Conservation (phyloP, 768 basidiomycete species). For the Termitomyces sp. region DNA sequence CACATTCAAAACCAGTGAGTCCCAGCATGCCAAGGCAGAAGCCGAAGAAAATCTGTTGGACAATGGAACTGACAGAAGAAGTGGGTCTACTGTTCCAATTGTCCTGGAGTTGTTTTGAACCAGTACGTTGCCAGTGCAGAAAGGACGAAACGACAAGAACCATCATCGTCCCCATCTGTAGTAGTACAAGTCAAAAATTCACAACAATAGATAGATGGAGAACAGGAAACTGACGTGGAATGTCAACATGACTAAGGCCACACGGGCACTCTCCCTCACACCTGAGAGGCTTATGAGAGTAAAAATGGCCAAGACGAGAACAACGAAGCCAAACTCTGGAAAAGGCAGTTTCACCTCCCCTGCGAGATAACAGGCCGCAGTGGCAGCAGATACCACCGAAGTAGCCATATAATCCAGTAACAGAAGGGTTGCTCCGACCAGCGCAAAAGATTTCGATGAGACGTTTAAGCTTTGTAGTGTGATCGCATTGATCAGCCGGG, state of each 20-base stretch:
- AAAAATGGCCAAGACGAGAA: slow-evolving; percentile 53
- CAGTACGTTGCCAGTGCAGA: slow-evolving; percentile 48
- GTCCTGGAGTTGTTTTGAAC: slow-evolving; percentile 41
- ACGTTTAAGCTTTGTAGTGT: slow-evolving; percentile 46
- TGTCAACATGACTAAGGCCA: slow-evolving; percentile 56
- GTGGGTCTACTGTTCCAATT: slow-evolving; percentile 52
- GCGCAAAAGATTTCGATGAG: slow-evolving; percentile 49
- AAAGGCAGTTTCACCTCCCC: slow-evolving; percentile 62
- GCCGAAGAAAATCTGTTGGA: slow-evolving; percentile 58
- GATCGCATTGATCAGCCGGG: background rate
- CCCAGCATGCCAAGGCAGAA: slow-evolving; percentile 70
- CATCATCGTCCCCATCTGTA: slow-evolving; percentile 52
- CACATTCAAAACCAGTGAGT: slow-evolving; percentile 69
- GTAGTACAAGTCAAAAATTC: background rate
- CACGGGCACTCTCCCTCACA: slow-evolving; percentile 56
- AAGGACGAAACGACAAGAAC: slow-evolving; percentile 45
- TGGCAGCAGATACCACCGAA: slow-evolving; percentile 68
- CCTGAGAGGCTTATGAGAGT: slow-evolving; percentile 53
- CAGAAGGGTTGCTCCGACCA: slow-evolving; percentile 36
- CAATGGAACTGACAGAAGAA: slow-evolving; percentile 26
- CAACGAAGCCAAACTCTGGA: slow-evolving; percentile 46
- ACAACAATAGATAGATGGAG: background rate
- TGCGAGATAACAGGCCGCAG: slow-evolving; percentile 61
- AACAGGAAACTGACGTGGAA: slow-evolving; percentile 50
- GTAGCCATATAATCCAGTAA: slow-evolving; percentile 70